Percentiles rank a stretch among this genome's conserved stretches.
Evolutionary conservation across 768 basidiomycete species (phyloP).

Genomic region (Serendipita vermifera): DNA sequence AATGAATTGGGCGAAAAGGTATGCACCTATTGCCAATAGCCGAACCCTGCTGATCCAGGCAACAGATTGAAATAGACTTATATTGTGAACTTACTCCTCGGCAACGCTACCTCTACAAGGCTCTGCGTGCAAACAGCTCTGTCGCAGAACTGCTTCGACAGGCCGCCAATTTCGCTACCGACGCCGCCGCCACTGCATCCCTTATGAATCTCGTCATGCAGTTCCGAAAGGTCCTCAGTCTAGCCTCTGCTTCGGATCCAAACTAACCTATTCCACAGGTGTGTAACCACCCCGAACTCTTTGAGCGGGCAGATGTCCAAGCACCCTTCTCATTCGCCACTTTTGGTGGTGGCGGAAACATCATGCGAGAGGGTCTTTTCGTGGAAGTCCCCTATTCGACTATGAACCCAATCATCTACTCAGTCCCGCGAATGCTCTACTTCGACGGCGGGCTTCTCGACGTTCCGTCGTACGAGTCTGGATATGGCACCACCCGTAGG

Average conservation of each 20-base stretch:
- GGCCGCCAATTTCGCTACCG: slow-evolving; percentile 70
- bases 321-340: slow-evolving; percentile 83
- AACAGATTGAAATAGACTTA: slow-evolving; percentile 88
- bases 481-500: slow-evolving; percentile 37
- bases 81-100: slow-evolving; percentile 89
- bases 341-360: slow-evolving; percentile 66
- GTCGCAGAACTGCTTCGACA: slow-evolving; percentile 88
- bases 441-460: slow-evolving; percentile 60
- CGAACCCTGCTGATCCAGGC: neutral
- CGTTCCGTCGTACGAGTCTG: slow-evolving; percentile 45
- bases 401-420: slow-evolving; percentile 70
- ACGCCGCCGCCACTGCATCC: slow-evolving; percentile 81
- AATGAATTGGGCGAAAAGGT: slow-evolving; percentile 99
- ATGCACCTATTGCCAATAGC: neutral
- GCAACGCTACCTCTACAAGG: slow-evolving; percentile 81
- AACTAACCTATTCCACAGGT: slow-evolving; percentile 37
- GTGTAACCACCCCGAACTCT: slow-evolving; percentile 96
- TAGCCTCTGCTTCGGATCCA: neutral
- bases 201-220: slow-evolving; percentile 99
- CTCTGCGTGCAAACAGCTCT: slow-evolving; percentile 82
- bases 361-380: slow-evolving; percentile 81
- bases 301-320: slow-evolving; percentile 90
- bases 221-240: slow-evolving; percentile 70
- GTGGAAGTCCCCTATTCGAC: slow-evolving; percentile 75
- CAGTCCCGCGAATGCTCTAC: slow-evolving; percentile 63